These are phyloP conservation scores for Starmera stellimalicola DNA, from an alignment of 1,139 yeast species.

Conservation along the genomic window DNA sequence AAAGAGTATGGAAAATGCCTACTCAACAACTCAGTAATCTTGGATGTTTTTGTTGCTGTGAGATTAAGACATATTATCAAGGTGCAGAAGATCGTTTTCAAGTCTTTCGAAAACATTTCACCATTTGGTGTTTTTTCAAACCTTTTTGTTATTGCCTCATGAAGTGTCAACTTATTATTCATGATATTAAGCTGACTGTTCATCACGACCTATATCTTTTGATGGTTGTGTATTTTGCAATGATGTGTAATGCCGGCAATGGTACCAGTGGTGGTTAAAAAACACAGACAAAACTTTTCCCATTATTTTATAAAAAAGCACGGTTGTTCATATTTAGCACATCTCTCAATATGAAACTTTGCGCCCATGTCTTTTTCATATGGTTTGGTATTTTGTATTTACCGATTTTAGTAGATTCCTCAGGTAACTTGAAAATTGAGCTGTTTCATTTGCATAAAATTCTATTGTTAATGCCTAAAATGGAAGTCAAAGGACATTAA, in stretches of 20 bases:
- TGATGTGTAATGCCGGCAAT: no score
- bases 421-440: no score
- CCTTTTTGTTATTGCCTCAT: constrained; percentile 32
- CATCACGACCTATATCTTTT: no score
- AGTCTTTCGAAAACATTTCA: constrained; percentile 41
- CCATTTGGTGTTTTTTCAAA: constrained; percentile 45
- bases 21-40: constrained; percentile 15
- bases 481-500: background rate
- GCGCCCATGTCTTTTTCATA: no score
- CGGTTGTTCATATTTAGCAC: no score
- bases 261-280: no score
- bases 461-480: background rate
- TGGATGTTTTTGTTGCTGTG: constrained; percentile 20
- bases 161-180: constrained; percentile 23
- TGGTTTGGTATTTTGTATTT: no score
- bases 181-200: background rate
- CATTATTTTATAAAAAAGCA: no score
- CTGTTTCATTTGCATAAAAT: background rate
- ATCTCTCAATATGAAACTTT: no score
- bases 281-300: no score
- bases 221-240: no score
- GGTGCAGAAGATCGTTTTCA: constrained; percentile 48
- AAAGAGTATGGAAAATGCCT: constrained; percentile 43
- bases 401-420: no score
- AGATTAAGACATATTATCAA: constrained; percentile 41